Base-by-base conservation (phyloP, 2,329 filamentous ascomycete species). In the Claviceps quebecensis region DNA sequence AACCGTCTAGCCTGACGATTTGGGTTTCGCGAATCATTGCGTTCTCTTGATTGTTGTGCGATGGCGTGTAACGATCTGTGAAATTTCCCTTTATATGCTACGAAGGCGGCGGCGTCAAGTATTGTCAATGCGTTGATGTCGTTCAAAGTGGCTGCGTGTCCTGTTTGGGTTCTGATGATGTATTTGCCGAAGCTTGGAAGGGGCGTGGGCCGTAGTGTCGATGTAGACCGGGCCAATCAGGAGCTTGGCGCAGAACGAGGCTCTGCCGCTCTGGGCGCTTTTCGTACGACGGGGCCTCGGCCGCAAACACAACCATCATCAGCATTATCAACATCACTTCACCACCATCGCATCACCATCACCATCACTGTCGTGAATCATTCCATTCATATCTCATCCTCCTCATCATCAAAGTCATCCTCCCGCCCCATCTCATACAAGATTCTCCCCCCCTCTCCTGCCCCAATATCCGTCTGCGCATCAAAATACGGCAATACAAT, bases 401-500 rank as follows among this genome's bases (percentile, higher is more conserved):
- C 89, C 62, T 95, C 89, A 53, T 95, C 90, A 59, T 95, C 90
- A 69, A 96, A 97, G 65, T 97, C 89, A 67, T 98, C 93, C 70
- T 97, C 93, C 56, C 82, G 79, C 1, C 90, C 91, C 86, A 97
- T 95, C 59, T 97, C 91, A 65, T 98, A 98, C 61, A 98, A 64
- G 57, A 98, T 98, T 54, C 91, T 77, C 0, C 93, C 93, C 4
- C 93, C 91, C 60, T 95, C 88, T 0, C 90, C 90, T 0, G 80
- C 77, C 1, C 82, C 84, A 49, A 81, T 77, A 47, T 84, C 84
- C 50, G 81, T 87, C 74, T 98, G 93, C 23, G 93, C 93, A 71
- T 98, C 93, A 67, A 94, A 96, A 65, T 98, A 97, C 16, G 93
- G 93, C 66, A 97, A 65, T 41, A 97, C 86, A 8, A 98, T 87